phyloP scores from a whole-genome alignment of 371 early-diverging fungal species.

The Mucor indicus region DNA sequence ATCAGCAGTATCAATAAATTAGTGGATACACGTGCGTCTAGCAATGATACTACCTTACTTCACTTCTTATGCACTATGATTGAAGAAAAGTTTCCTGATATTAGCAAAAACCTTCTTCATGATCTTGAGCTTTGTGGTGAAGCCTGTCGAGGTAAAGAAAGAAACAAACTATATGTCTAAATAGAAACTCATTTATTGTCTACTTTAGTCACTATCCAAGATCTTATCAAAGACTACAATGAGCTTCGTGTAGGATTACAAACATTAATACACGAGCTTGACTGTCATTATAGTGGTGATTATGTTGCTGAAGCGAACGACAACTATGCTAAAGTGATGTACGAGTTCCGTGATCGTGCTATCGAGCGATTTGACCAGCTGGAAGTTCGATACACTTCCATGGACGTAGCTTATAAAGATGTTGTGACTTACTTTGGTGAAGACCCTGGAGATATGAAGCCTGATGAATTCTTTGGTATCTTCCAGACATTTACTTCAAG shows the following conservation, averaged over 20 bases:
- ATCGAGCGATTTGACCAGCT: slow-evolving; percentile 47
- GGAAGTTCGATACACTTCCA: slow-evolving; percentile 48
- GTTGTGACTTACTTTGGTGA: slow-evolving; percentile 81
- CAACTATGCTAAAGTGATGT: slow-evolving; percentile 39
- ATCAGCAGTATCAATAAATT: slow-evolving; percentile 86
- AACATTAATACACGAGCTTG: slow-evolving; percentile 46
- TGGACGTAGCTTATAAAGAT: slow-evolving; percentile 69
- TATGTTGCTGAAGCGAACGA: slow-evolving; percentile 30
- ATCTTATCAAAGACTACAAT: slow-evolving; percentile 56
- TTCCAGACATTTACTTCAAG: slow-evolving; percentile 79
- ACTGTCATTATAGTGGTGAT: slow-evolving; percentile 36
- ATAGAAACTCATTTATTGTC: no score
- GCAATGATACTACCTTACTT: slow-evolving; percentile 67
- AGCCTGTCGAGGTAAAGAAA: slow-evolving; percentile 71
- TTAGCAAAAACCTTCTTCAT: slow-evolving; percentile 51
- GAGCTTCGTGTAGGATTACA: slow-evolving; percentile 58
- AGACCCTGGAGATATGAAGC: slow-evolving; percentile 72
- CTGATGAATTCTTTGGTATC: slow-evolving; percentile 88
- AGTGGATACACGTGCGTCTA: slow-evolving; percentile 79
- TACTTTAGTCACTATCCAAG: slow-evolving; percentile 52
- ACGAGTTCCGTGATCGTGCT: slow-evolving; percentile 50
- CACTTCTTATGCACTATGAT: slow-evolving; percentile 77
- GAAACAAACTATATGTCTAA: background rate
- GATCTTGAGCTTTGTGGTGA: slow-evolving; percentile 72
- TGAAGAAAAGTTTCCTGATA: slow-evolving; percentile 62